phyloP scores from a whole-genome alignment of 1,284 basidiomycete species.

The Cryptococcus maquisensis region DNA sequence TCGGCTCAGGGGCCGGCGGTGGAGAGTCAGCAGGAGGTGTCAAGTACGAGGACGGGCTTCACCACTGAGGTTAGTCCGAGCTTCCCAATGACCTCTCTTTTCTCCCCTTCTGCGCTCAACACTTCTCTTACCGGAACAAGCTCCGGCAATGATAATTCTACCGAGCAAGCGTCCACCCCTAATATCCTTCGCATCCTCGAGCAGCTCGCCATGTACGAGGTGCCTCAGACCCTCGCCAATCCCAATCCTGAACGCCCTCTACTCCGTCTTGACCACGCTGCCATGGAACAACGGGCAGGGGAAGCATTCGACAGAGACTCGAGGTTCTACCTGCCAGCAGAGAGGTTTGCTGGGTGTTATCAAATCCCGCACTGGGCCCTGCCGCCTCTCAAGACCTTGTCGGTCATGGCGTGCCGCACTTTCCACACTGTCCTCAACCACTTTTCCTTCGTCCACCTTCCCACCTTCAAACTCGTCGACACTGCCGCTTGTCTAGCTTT shows the following conservation, averaged over 20 bases:
- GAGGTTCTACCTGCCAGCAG: conserved; percentile 44
- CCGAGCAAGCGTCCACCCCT: conserved; percentile 10
- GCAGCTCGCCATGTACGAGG: conserved; percentile 37
- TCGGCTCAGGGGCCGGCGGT: not conserved
- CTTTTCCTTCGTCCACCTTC: conserved; percentile 49
- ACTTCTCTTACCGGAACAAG: not conserved
- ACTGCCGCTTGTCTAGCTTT: conserved; percentile 49
- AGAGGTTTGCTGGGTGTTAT: conserved; percentile 49
- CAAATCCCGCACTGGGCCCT: conserved; percentile 51
- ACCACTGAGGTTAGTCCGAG: conserved; percentile 9
- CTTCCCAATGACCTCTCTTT: conserved; percentile 33
- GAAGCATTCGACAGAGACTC: conserved; percentile 17
- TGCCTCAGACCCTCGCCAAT: conserved; percentile 38
- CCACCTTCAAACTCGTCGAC: conserved; percentile 49
- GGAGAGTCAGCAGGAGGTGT: no score
- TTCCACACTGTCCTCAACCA: conserved; percentile 49
- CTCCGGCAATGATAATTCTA: conserved; percentile 4
- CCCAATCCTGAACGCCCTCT: conserved; percentile 46
- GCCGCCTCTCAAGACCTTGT: conserved; percentile 46
- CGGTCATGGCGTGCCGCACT: conserved; percentile 47
- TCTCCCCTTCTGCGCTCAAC: conserved; percentile 28
- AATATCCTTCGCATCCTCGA: conserved; percentile 32
- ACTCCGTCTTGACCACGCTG: conserved; percentile 29
- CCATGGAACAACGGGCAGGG: conserved; percentile 18
- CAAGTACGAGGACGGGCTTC: not conserved